Base-by-base conservation (phyloP, 495 filamentous ascomycete genomes). In the Bryoglossum gracile region DNA sequence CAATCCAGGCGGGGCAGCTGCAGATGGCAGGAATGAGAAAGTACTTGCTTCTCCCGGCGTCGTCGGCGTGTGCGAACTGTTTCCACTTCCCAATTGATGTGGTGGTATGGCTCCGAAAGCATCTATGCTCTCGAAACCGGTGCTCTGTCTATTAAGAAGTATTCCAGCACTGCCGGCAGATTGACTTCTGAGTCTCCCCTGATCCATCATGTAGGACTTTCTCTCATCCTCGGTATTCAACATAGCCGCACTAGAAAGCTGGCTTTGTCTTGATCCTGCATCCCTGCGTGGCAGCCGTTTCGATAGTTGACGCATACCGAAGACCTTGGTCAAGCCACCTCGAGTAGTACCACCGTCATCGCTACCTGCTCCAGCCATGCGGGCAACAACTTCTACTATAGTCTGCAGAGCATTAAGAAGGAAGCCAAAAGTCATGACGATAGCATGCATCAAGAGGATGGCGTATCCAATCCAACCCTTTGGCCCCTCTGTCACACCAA, bases 381-480 rank as follows among this genome's bases (percentile, higher is more conserved):
- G 76, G 17, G 90, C 89, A 33, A 78, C 68, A 10, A 98, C 84
- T 62, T 98, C 92, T 26, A 95, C 76, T 34, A 94, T 70, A 0
- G 90, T 95, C 61, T 95, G 89, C 6, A 94, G 60, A 1, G 92
- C 85, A 60, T 95, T 96, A 23, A 97, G 70, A 59, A 95, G 87
- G 69, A 96, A 98, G 2, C 88, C 90, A 58, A 95, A 94, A 8
- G 95, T 81, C 5, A 98, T 70, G 5, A 95, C 88, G 51, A 86
- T 72, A 9, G 77, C 90, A 58, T 98, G 92, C 43, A 94, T 74
- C 18, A 94, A 63, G 22, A 98, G 76, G 46, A 97, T 95, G 16
- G 82, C 76, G 63, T 97, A 98, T 24, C 91, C 92, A 55, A 96
- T 86, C 92, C 92, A 98, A 11, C 89, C 87, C 56, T 87, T 89